Evolutionary conservation across 192 early-diverging fungal genomes (phyloP).

Genomic region (Podila minutissima): DNA sequence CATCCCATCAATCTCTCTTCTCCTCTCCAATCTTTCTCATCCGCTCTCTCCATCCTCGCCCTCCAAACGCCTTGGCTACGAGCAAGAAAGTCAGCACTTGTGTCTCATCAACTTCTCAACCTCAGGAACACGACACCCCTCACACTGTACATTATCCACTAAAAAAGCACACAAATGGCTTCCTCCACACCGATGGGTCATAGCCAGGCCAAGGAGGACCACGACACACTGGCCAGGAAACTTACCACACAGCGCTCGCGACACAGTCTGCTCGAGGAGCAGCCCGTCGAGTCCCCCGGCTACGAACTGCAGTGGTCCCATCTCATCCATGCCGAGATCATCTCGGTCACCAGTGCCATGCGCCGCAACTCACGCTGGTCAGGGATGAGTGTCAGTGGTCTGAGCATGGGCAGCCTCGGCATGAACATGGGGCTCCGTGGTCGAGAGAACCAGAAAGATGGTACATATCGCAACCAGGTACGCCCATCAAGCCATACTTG

Average conservation of each 20-base stretch:
- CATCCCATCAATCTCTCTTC: too few species aligned
- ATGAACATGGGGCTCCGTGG: constrained; percentile 69
- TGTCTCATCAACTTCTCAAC: too few species aligned
- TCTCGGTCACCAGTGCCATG: constrained; percentile 80
- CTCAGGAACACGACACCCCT: too few species aligned
- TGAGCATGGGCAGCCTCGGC: constrained; percentile 65
- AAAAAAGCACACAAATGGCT: not conserved
- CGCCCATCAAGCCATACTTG: not conserved
- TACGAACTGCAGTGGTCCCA: constrained; percentile 76
- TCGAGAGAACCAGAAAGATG: constrained; percentile 51
- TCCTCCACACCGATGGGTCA: not conserved
- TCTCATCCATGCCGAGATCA: constrained; percentile 79
- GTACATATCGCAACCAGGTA: constrained; percentile 60
- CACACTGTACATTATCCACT: not conserved
- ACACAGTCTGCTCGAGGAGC: not conserved
- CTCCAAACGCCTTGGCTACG: too few species aligned
- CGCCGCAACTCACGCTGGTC: constrained; percentile 85
- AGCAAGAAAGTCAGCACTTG: too few species aligned
- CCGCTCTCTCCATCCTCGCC: too few species aligned
- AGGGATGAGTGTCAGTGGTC: constrained; percentile 64
- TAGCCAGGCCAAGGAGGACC: not conserved
- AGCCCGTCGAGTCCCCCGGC: constrained; percentile 5
- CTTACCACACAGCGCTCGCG: constrained; percentile 17
- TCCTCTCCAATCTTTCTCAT: too few species aligned
- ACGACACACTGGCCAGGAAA: constrained; percentile 17